Base-by-base conservation (phyloP, 202 grass and related monocot species). In the Schoenoplectus tabernaemontani region DNA sequence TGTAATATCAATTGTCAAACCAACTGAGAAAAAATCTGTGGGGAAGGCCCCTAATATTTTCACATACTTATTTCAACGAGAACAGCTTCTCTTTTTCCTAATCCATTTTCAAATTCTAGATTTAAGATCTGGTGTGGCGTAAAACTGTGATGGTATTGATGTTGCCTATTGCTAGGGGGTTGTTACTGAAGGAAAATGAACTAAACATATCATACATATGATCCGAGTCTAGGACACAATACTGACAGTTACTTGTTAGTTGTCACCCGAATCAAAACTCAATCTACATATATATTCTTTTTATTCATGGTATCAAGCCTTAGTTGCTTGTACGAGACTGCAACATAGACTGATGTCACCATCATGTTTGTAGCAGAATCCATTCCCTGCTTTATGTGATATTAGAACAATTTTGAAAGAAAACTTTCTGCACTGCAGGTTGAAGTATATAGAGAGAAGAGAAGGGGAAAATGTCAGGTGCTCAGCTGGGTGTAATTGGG, bases 401-500 rank as follows among this genome's bases (percentile, higher is more conserved):
- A 56, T 75, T 54, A 54, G 26, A 53, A 11, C 47, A 34, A 75
- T 56, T 54, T 7, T 75, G 46, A 75, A 53, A 54, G 17, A 9
- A 53, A 56, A 75, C n/a, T 82, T 78, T 42, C 75, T 85, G 63
- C 23, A 62, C 23, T 74, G 78, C 79, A 79, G 78, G 71, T 76
- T 77, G 82, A 89, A 82, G 30, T 24, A 89, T 87, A 73, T 39
- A 87, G 85, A 82, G 85, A 73, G 34, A 77, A 59, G 59, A 89
- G 65, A 56, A 74, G 32, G 51, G 59, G 41, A 89, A 82, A 69
- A 95, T 95, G 92, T 84, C 89, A 76, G 81, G 93, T 69, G 85
- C 85, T 64, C 92, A 89, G 72, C 83, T 89, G 0, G 82, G 90
- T 48, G 88, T 96, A 72, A 96, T 96, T 13, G 90, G 93, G 17